Percentiles rank a stretch among this genome's conserved stretches.
Evolutionary conservation across 805 yeast species (phyloP).

Genomic region (Cyberlindnera saturnus): DNA sequence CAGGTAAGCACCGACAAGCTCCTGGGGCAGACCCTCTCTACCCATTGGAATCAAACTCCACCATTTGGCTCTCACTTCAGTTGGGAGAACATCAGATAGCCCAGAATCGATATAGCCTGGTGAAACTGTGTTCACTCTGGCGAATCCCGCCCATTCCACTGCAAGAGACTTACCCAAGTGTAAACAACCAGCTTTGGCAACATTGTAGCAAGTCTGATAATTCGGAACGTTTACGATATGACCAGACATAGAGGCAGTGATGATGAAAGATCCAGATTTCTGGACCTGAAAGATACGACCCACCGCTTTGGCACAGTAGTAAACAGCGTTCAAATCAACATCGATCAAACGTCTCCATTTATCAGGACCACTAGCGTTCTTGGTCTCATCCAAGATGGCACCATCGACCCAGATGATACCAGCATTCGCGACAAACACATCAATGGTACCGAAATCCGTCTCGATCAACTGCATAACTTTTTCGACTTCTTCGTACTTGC

Average conservation of each 20-base stretch:
- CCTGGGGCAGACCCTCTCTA: constrained; percentile 68
- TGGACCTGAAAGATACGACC: constrained; percentile 70
- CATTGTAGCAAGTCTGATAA: constrained; percentile 75
- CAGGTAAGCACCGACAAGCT: constrained; percentile 72
- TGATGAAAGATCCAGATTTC: constrained; percentile 70
- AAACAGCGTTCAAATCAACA: constrained; percentile 75
- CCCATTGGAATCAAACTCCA: constrained; percentile 56
- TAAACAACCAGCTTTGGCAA: constrained; percentile 19
- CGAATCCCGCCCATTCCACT: constrained; percentile 76
- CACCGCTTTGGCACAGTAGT: constrained; percentile 68
- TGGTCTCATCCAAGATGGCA: constrained; percentile 37
- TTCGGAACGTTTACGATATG: constrained; percentile 85
- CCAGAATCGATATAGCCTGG: constrained; percentile 87
- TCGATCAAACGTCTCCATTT: constrained; percentile 71
- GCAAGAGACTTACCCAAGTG: constrained; percentile 32
- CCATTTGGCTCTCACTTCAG: constrained; percentile 44
- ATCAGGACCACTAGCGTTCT: constrained; percentile 24
- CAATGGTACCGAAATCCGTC: constrained; percentile 67
- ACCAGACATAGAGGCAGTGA: constrained; percentile 88
- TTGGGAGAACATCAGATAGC: constrained; percentile 43
- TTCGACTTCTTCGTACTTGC: constrained; percentile 23
- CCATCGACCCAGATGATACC: constrained; percentile 81
- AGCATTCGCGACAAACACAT: constrained; percentile 84
- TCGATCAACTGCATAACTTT: constrained; percentile 32
- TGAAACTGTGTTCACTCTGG: constrained; percentile 75